Evolutionary conservation across 768 basidiomycete genomes (phyloP).

Genomic region (Asterophora lycoperdoides): DNA sequence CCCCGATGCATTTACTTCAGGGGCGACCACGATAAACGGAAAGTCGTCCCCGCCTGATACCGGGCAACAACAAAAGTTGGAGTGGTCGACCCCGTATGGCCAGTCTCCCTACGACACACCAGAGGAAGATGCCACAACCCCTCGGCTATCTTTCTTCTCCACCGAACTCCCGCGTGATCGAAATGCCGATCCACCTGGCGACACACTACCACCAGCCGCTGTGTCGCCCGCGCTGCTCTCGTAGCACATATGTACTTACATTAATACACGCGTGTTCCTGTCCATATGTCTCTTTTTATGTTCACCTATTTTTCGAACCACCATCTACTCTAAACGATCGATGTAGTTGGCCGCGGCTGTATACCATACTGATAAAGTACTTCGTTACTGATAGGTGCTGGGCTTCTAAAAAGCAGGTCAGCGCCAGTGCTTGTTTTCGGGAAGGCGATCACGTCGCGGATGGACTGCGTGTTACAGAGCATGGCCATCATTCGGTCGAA

Average conservation of each 20-base stretch:
- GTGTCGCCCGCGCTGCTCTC: constrained; percentile 8
- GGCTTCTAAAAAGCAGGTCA: constrained; percentile 88
- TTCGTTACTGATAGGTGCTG: constrained; percentile 51
- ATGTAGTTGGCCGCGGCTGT: constrained; percentile 25
- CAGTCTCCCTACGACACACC: constrained; percentile 29
- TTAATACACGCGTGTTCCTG: constrained; percentile 12
- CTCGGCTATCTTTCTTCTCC: constrained; percentile 35
- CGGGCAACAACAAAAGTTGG: constrained; percentile 24
- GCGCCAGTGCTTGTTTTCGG: constrained; percentile 84
- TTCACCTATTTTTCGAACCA: constrained; percentile 18
- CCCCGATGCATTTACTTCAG: constrained; percentile 10
- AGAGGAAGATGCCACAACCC: constrained; percentile 40
- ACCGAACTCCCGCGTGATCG: constrained; percentile 20
- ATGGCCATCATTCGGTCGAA: constrained; percentile 93
- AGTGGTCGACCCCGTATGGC: constrained; percentile 40
- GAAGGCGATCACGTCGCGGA: constrained; percentile 95
- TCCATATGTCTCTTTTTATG: constrained; percentile 17
- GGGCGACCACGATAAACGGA: constrained; percentile 18
- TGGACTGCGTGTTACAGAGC: constrained; percentile 80
- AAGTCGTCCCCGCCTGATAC: constrained; percentile 24
- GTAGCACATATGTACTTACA: constrained; percentile 14
- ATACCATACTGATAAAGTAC: constrained; percentile 65
- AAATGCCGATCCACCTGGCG: constrained; percentile 15
- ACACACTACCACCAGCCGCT: constrained; percentile 19
- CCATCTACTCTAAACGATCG: constrained; percentile 13